These are phyloP conservation scores for Acanthamoeba triangularis DNA, from an alignment of 208 protist genomes.

Conservation along the genomic window DNA sequence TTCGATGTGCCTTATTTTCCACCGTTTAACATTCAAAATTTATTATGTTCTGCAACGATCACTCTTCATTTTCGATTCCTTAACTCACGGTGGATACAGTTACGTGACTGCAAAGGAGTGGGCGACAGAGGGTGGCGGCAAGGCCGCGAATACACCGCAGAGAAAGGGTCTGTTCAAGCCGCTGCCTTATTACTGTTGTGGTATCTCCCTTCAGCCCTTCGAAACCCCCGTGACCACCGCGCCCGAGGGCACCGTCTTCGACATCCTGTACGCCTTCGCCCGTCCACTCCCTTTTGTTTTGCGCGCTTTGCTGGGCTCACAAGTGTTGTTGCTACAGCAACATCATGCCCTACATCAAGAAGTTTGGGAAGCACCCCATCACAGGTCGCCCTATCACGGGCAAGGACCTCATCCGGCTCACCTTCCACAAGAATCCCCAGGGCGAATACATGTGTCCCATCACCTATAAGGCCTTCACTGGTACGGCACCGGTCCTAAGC, in stretches of 20 bases:
- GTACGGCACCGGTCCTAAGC: not conserved
- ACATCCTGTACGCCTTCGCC: constrained; percentile 45
- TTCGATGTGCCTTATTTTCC: not conserved
- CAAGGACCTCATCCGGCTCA: constrained; percentile 91
- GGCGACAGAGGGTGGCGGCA: constrained; percentile 53
- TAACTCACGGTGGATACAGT: not conserved
- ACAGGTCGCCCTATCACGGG: constrained; percentile 89
- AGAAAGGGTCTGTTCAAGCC: not conserved
- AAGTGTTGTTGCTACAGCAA: constrained; percentile 89
- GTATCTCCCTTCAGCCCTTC: constrained; percentile 62
- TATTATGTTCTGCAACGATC: not conserved
- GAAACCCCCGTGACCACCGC: constrained; percentile 68
- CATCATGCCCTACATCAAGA: constrained; percentile 93
- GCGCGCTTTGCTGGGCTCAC: not conserved
- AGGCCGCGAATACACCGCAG: not conserved
- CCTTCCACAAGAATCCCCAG: constrained; percentile 87
- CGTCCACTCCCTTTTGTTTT: not conserved
- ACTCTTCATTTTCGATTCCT: not conserved
- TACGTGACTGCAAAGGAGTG: constrained; percentile 70
- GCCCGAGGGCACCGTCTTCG: constrained; percentile 65
- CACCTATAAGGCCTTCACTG: constrained; percentile 93
- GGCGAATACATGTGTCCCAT: constrained; percentile 93
- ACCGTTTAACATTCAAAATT: not conserved
- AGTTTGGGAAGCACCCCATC: constrained; percentile 91
- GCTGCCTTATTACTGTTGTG: constrained; percentile 71